phyloP scores from a whole-genome alignment of 192 early-diverging fungal genomes.

The Coemansia umbellata region DNA sequence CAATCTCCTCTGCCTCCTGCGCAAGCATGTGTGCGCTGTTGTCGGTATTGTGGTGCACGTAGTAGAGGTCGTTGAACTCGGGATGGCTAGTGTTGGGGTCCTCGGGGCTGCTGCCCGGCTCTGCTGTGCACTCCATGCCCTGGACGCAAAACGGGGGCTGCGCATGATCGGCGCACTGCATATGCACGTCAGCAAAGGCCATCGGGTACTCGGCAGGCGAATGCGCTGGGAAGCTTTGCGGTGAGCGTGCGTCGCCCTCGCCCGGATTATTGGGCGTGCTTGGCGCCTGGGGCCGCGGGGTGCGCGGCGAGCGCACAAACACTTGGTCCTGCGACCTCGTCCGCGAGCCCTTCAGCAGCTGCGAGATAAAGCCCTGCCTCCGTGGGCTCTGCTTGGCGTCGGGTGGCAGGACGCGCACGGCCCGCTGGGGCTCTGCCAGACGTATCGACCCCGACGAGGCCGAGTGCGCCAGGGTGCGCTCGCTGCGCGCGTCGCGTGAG shows the following conservation, averaged over 20 bases:
- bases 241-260: no score
- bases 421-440: conserved; percentile 6
- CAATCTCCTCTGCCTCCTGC: background rate
- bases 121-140: background rate
- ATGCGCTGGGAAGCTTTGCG: no score
- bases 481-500: conserved; percentile 28
- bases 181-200: background rate
- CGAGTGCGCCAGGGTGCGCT: conserved; percentile 37
- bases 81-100: background rate
- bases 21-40: background rate
- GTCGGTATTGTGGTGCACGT: background rate
- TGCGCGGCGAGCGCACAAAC: conserved; percentile 16
- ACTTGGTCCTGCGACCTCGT: conserved; percentile 6
- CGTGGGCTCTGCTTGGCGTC: background rate
- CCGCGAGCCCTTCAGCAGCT: conserved; percentile 25
- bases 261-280: no score
- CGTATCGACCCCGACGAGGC: conserved; percentile 31
- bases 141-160: background rate
- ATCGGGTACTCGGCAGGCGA: no score
- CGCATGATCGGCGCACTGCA: background rate
- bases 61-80: background rate
- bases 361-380: conserved; percentile 21
- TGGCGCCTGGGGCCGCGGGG: conserved; percentile 10
- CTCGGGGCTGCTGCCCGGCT: background rate
- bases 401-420: conserved; percentile 18